phyloP scores from a whole-genome alignment of 129 eudicot species.

The Artemisia tridentata region DNA sequence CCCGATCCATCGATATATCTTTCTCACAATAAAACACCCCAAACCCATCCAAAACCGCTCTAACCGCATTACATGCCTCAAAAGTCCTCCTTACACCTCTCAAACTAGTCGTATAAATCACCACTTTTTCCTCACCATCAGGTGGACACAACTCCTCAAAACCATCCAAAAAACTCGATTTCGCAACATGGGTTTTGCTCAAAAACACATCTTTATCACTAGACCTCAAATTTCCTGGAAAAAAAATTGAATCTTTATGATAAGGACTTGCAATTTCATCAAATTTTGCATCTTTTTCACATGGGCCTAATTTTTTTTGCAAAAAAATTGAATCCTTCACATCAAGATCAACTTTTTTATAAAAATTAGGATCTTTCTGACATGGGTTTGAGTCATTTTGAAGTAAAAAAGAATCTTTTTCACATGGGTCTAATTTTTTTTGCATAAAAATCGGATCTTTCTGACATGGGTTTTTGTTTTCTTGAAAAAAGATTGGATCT shows the following conservation, averaged over 20 bases:
- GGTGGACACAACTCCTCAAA: constrained; percentile 70
- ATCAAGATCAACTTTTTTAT: too few species aligned
- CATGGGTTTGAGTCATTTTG: constrained; percentile 16
- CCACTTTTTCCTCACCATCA: constrained; percentile 60
- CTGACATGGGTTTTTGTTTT: too few species aligned
- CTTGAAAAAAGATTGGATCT: too few species aligned
- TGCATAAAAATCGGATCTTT: not conserved
- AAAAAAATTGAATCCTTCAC: too few species aligned
- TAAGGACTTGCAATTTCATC: too few species aligned
- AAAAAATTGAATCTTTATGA: too few species aligned
- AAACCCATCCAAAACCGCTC: constrained; percentile 58
- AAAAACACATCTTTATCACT: not conserved
- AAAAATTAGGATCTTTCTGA: constrained; percentile 3
- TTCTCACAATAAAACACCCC: constrained; percentile 68
- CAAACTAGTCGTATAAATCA: constrained; percentile 69
- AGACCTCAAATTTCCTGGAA: too few species aligned
- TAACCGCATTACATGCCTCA: constrained; percentile 71
- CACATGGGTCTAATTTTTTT: not conserved
- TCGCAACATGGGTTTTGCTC: not conserved
- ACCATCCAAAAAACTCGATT: constrained; percentile 34
- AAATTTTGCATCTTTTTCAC: too few species aligned
- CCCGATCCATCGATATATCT: constrained; percentile 84
- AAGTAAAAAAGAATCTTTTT: too few species aligned
- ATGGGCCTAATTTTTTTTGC: too few species aligned
- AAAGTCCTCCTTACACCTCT: constrained; percentile 76